Evolutionary conservation across 2,329 filamentous ascomycete species (phyloP), one percentile per base, ranked within the genome.

Genomic region (Tympanopsis confertula): DNA sequence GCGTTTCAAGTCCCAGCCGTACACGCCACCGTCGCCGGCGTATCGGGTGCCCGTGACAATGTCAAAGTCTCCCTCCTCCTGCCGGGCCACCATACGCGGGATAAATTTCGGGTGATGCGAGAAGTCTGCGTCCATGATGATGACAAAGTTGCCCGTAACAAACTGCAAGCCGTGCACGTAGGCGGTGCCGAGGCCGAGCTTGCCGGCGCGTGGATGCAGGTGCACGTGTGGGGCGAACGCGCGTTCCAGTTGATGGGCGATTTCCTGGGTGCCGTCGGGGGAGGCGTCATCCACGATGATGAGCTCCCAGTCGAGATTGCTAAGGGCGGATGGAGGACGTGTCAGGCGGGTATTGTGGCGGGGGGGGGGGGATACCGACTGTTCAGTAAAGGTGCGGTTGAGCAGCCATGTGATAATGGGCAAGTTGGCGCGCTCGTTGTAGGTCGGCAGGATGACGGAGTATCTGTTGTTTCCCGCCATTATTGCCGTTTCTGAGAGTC

Each of bases 71-170:
- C 69, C 80, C 42, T 58, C 59, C 59, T 77, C 74, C 62, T 96
- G 91, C 47, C 79, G 73, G 42, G 72, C 73, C 52, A 98, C 86
- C 86, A 98, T 96, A 55, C 81, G 71, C 38, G 88, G 80, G 62
- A 98, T 94, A 74, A 96, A 98, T 66, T 96, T 98, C 55, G 91
- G 91, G 70, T 98, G 91, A 68, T 98, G 91, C 50, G 78, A 86
- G 73, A 98, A 98, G 66, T 98, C 91, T 63, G 91, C 91, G 68
- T 98, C 91, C 91, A 98, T 98, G 72, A 98, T 98, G 69, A 98
- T 86, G 57, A 98, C 86, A 56, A 79, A 96, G 73, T 93, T 95
- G 52, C 91, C 91, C 17, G 79, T 88, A 18, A 74, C 82, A 57
- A 84, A 96, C 59, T 94, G 78, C 43, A 98, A 72, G 38, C 89